Evolutionary conservation across 768 basidiomycete species (phyloP).

Genomic region (Tephrocybe sp.): DNA sequence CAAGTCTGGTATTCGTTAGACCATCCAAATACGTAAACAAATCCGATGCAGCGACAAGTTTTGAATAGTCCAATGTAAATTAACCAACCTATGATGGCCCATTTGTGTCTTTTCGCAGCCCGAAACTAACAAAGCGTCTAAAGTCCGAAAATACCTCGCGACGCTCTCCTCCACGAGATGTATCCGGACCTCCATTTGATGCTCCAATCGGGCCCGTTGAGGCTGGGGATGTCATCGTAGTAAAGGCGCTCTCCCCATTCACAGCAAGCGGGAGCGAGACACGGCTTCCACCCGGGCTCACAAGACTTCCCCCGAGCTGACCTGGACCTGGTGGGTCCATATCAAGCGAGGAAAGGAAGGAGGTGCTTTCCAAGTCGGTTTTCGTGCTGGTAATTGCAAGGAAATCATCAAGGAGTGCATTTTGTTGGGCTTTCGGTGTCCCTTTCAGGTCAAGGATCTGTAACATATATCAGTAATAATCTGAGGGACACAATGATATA

Average conservation of each 20-base stretch:
- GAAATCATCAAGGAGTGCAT: constrained; percentile 88
- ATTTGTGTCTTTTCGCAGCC: constrained; percentile 67
- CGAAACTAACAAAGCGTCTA: constrained; percentile 86
- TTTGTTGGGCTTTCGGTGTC: constrained; percentile 81
- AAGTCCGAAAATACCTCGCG: constrained; percentile 89
- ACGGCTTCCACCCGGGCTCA: constrained; percentile 65
- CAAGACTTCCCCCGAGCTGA: constrained; percentile 46
- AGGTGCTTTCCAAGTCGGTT: constrained; percentile 81
- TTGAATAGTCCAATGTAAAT: background rate
- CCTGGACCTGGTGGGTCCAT: constrained; percentile 80
- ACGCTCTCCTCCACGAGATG: constrained; percentile 45
- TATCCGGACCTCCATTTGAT: constrained; percentile 33
- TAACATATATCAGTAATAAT: background rate
- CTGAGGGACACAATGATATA: background rate
- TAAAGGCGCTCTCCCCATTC: constrained; percentile 54
- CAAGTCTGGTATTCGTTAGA: too few species aligned
- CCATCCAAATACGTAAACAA: too few species aligned
- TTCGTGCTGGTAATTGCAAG: constrained; percentile 91
- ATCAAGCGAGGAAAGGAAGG: constrained; percentile 90
- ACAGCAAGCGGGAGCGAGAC: constrained; percentile 46
- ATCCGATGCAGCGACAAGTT: too few species aligned
- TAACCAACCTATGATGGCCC: constrained; percentile 17
- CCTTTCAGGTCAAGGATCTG: constrained; percentile 96
- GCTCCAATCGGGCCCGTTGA: constrained; percentile 55
- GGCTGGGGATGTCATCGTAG: constrained; percentile 59